Conservation (phyloP, 1,139 yeast genomes). For the Blastobotrys malaysiensis region DNA sequence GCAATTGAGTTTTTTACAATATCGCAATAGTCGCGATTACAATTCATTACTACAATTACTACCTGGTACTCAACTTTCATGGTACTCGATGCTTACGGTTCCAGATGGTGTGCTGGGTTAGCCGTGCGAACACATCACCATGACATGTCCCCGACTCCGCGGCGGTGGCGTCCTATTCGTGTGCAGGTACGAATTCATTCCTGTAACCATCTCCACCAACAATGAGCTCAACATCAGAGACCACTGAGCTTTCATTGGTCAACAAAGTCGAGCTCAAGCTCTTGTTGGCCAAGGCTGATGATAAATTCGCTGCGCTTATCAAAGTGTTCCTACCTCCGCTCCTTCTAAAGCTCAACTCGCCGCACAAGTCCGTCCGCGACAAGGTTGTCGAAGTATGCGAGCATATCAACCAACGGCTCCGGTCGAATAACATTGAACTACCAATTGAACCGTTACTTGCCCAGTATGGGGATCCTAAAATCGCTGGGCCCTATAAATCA, state of each 20-base stretch:
- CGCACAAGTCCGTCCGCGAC: conserved; percentile 59
- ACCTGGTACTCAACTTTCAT: too few relatives aligned
- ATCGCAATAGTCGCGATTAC: too few relatives aligned
- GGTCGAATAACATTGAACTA: conserved; percentile 47
- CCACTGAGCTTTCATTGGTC: conserved; percentile 30
- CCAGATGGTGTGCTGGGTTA: not conserved
- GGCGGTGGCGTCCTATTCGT: not conserved
- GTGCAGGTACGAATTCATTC: not conserved
- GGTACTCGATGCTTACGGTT: too few relatives aligned
- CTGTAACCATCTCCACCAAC: not conserved
- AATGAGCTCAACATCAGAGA: not conserved
- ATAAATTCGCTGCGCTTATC: conserved; percentile 57
- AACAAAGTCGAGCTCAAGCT: conserved; percentile 68
- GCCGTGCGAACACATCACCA: not conserved
- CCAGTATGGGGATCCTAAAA: conserved; percentile 56
- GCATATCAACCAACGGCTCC: conserved; percentile 61
- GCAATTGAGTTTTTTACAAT: too few relatives aligned
- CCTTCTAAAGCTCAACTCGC: conserved; percentile 70
- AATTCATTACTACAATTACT: too few relatives aligned
- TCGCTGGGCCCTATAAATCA: conserved; percentile 39
- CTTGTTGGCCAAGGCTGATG: conserved; percentile 68
- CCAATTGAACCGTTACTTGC: conserved; percentile 58
- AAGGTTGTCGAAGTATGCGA: conserved; percentile 64
- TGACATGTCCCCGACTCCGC: not conserved
- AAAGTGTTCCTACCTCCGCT: conserved; percentile 69